phyloP scores from a whole-genome alignment of 495 filamentous ascomycete species.

The Mytilinidion resinicola region DNA sequence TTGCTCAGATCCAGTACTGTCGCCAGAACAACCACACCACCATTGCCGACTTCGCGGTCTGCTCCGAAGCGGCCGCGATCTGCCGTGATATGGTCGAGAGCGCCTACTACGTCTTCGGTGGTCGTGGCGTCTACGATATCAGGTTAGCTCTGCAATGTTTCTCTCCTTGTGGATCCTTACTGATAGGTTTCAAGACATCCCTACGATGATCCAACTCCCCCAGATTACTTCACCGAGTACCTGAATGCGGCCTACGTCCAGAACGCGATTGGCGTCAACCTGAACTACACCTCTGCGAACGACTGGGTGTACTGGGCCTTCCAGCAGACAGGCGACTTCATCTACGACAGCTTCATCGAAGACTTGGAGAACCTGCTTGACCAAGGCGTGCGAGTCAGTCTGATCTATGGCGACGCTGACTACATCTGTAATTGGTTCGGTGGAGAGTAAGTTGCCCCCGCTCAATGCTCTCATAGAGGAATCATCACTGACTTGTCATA shows the following conservation, averaged over 20 bases:
- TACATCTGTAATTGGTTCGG: constrained; percentile 44
- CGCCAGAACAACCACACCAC: constrained; percentile 29
- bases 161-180: not conserved
- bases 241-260: constrained; percentile 43
- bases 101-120: constrained; percentile 43
- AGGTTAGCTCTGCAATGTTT: not conserved
- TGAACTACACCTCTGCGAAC: constrained; percentile 44
- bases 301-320: constrained; percentile 41
- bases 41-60: constrained; percentile 35
- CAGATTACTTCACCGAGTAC: constrained; percentile 41
- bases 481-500: not conserved
- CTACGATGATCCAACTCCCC: constrained; percentile 44
- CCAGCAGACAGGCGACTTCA: constrained; percentile 45
- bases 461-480: too few relatives aligned
- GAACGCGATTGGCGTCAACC: constrained; percentile 45
- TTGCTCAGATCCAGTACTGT: constrained; percentile 40
- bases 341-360: constrained; percentile 40
- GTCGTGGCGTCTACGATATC: constrained; percentile 48
- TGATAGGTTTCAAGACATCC: constrained; percentile 35
- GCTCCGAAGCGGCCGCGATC: constrained; percentile 37
- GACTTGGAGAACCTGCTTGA: constrained; percentile 45
- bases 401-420: constrained; percentile 46
- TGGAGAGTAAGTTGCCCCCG: constrained; percentile 36
- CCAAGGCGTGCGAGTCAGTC: constrained; percentile 39
- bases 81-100: constrained; percentile 42